Conservation (phyloP, 139 green algal genomes). For the Trebouxia sp. region DNA sequence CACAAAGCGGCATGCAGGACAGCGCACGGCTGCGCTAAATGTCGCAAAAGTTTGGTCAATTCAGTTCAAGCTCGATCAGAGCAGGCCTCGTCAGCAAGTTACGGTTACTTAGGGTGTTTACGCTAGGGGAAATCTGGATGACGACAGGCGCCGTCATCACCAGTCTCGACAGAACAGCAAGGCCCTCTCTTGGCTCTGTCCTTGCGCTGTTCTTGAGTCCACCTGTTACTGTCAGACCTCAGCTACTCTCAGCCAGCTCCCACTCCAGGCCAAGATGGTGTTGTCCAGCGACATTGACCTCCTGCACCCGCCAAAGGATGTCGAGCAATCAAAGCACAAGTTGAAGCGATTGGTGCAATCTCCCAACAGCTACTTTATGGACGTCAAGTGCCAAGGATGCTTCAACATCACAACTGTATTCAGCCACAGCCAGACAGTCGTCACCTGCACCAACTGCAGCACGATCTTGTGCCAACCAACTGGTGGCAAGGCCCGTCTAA, state of each 20-base stretch:
- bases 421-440: constrained; percentile 95
- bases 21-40: too few relatives aligned
- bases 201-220: too few relatives aligned
- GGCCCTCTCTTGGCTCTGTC: background rate
- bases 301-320: constrained; percentile 92
- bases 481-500: constrained; percentile 90
- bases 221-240: too few relatives aligned
- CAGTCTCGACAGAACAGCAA: background rate
- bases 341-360: constrained; percentile 91
- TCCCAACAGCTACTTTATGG: constrained; percentile 93
- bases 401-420: constrained; percentile 99
- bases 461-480: constrained; percentile 96
- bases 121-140: background rate
- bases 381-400: constrained; percentile 97
- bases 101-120: background rate
- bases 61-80: too few relatives aligned
- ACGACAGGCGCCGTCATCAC: constrained; percentile 19
- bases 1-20: too few relatives aligned
- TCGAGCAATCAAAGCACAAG: constrained; percentile 98
- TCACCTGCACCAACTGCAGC: constrained; percentile 95
- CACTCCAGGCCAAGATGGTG: constrained; percentile 35
- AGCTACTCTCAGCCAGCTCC: background rate
- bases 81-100: background rate
- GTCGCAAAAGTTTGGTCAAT: too few relatives aligned
- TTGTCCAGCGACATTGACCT: constrained; percentile 94